Base-by-base conservation (phyloP, 495 filamentous ascomycete genomes). In the Chaetomium tenue region DNA sequence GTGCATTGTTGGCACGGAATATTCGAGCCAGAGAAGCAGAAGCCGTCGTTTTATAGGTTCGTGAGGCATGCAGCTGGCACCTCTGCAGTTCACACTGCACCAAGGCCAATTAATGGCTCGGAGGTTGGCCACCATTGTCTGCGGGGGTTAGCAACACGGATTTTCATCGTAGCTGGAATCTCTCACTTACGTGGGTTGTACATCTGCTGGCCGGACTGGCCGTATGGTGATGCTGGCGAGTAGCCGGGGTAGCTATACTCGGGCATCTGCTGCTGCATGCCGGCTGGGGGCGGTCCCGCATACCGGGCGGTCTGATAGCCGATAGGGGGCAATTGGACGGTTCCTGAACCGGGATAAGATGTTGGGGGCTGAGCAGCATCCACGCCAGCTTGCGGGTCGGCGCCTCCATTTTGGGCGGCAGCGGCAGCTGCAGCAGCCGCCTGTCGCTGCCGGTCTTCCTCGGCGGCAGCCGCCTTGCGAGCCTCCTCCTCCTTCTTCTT, bases 401-500 rank as follows among this genome's bases (percentile, higher is more conserved):
- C 25, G 28, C 57, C 66, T 23, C 65, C 70, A 33, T 69, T 77
- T 63, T 78, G 75, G 44, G 87, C 86, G 54, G 74, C 82, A 40
- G 33, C 33, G 33, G 33, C 33, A 12, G 33, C 28, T 30, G 28
- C 33, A 37, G 84, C 84, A 54, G 84, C 84, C 54, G 84, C 85
- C 44, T 84, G 83, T 54, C 91, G 89, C 65, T 90, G 86, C 63
- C 91, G 87, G 68, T 98, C 94, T 69, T 97, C 94, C 5, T 91
- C 90, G 23, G 88, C 60, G 12, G 51, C 61, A 13, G 51, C 54
- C 9, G 52, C 90, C 83, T 98, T 98, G 69, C 94, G 89, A 62
- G 86, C 86, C 63, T 98, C 94, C 69, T 98, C 94, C 76, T 98
- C 94, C 90, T 98, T 98, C 86, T 98, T 98, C 65, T 93, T 91